Evolutionary conservation across 441 rosid species (phyloP).

Genomic region (Populus trichocarpa): DNA sequence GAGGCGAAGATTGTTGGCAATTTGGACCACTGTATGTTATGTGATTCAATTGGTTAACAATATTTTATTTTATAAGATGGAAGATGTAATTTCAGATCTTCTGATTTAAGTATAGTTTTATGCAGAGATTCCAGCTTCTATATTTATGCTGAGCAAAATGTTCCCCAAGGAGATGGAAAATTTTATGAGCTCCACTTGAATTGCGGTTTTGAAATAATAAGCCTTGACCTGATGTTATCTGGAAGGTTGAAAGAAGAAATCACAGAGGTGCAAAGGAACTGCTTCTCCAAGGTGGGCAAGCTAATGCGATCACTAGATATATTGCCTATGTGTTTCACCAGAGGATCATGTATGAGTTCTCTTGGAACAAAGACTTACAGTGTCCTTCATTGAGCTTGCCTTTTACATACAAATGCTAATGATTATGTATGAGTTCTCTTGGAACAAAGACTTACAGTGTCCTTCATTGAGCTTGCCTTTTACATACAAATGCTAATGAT

Average conservation of each 20-base stretch:
- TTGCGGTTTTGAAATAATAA: background rate
- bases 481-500: background rate
- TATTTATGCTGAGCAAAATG: background rate
- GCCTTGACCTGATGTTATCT: background rate
- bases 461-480: background rate
- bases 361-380: no score
- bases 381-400: no score
- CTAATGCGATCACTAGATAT: no score
- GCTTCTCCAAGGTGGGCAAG: no score
- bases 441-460: background rate
- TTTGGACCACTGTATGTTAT: background rate
- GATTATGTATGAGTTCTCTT: background rate
- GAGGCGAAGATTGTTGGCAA: slow-evolving; percentile 9
- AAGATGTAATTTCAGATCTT: background rate
- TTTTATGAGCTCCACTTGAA: background rate
- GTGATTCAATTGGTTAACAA: background rate
- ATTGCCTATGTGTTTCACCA: background rate
- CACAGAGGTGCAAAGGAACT: background rate
- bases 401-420: no score
- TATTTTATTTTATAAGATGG: background rate
- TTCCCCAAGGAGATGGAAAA: background rate
- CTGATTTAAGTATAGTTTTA: background rate
- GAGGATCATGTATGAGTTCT: no score
- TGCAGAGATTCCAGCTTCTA: slow-evolving; percentile 9
- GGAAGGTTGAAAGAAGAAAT: background rate